Conservation (phyloP, 164 flowering plant species). For the Tetrastigma voinierianum region DNA sequence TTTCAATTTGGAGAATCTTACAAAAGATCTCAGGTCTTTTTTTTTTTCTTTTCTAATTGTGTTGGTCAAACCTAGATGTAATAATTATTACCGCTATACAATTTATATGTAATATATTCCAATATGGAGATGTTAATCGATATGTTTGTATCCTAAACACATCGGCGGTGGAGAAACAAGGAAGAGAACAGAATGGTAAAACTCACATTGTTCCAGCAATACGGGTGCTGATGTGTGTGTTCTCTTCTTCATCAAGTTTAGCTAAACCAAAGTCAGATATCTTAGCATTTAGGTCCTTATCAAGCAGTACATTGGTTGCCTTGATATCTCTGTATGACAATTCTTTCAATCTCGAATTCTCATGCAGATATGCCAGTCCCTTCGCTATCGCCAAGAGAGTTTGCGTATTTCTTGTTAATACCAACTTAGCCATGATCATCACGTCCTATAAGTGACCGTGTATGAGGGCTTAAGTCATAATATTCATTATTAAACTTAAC, state of each 20-base stretch:
- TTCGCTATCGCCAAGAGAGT: constrained; percentile 62
- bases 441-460: constrained; percentile 19
- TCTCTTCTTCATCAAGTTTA: constrained; percentile 68
- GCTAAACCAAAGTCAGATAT: constrained; percentile 89
- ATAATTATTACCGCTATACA: too few relatives aligned
- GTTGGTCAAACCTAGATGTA: too few relatives aligned
- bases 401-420: constrained; percentile 50
- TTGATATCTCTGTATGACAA: constrained; percentile 76
- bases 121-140: too few relatives aligned
- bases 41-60: too few relatives aligned
- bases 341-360: constrained; percentile 63
- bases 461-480: too few relatives aligned
- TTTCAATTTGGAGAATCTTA: too few relatives aligned
- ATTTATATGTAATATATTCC: too few relatives aligned
- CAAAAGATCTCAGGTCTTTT: too few relatives aligned
- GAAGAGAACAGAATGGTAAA: not conserved
- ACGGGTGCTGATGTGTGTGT: constrained; percentile 75
- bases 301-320: constrained; percentile 68
- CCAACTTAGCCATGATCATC: constrained; percentile 40
- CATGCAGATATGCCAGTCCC: constrained; percentile 71
- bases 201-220: constrained; percentile 84
- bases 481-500: too few relatives aligned
- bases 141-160: too few relatives aligned
- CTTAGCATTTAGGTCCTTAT: constrained; percentile 64
- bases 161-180: too few relatives aligned